Percentiles rank a stretch among this genome's conserved stretches.
phyloP scores from a whole-genome alignment of 1,284 basidiomycete species.

The Afroboletus lepidellus region DNA sequence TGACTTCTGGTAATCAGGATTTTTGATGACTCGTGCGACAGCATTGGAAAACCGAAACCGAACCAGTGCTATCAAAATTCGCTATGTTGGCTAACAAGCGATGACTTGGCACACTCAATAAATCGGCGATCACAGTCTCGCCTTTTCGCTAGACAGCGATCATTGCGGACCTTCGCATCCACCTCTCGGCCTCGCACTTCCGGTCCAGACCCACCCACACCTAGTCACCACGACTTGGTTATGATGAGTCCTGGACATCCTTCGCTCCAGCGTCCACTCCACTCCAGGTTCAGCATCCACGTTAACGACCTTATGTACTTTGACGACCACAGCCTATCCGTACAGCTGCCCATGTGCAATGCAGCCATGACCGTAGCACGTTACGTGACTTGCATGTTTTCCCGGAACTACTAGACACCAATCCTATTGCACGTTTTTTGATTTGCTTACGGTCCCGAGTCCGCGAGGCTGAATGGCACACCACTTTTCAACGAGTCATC shows the following conservation, averaged over 20 bases:
- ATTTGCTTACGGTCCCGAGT: no score
- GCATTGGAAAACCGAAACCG: conserved; percentile 69
- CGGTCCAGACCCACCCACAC: conserved; percentile 24
- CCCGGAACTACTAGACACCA: conserved; percentile 1
- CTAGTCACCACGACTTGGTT: conserved; percentile 10
- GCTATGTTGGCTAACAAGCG: conserved; percentile 55
- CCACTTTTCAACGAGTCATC: neutral
- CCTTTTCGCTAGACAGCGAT: conserved; percentile 27
- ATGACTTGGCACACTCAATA: conserved; percentile 17
- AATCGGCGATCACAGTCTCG: conserved; percentile 18
- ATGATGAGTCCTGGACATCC: conserved; percentile 18
- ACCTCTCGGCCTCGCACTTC: conserved; percentile 21
- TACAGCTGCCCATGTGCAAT: conserved; percentile 13
- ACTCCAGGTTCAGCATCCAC: conserved; percentile 20
- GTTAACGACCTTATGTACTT: conserved; percentile 30
- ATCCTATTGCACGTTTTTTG: conserved; percentile 2
- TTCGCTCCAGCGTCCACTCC: conserved; percentile 8
- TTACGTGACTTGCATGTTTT: conserved; percentile 11
- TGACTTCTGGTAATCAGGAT: neutral
- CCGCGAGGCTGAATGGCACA: no score
- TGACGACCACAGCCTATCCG: conserved; percentile 20
- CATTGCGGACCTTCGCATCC: conserved; percentile 21
- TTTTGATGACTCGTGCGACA: conserved; percentile 28
- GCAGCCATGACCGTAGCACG: conserved; percentile 9
- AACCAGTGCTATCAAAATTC: conserved; percentile 66